phyloP scores from a whole-genome alignment of 305 asterid genomes.

The Ajuga reptans region DNA sequence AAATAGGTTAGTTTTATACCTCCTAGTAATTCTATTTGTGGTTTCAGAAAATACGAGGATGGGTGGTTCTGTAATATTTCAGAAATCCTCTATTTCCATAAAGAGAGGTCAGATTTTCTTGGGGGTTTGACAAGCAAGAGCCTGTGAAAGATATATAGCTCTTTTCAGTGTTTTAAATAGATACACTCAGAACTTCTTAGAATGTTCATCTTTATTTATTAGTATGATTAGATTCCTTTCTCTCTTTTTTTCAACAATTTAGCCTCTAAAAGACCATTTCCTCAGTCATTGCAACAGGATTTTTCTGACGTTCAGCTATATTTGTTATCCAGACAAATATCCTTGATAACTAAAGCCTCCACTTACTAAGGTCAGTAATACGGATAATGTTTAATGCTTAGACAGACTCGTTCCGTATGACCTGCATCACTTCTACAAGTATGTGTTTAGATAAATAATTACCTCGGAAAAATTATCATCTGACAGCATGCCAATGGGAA shows the following conservation, averaged over 20 bases:
- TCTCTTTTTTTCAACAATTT: background rate
- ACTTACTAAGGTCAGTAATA: background rate
- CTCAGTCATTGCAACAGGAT: background rate
- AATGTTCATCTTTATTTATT: background rate
- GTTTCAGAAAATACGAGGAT: background rate
- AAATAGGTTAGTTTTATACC: too few relatives aligned
- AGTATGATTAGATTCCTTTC: background rate
- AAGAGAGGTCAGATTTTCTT: background rate
- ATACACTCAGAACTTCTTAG: background rate
- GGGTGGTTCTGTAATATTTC: background rate
- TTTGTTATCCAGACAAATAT: background rate
- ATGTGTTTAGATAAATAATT: conserved; percentile 19
- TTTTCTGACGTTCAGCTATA: background rate
- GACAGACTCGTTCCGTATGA: conserved; percentile 1
- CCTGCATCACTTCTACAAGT: conserved; percentile 3
- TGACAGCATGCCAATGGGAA: conserved; percentile 49
- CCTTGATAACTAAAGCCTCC: background rate
- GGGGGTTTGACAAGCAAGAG: background rate
- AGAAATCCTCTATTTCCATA: background rate
- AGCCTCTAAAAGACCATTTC: background rate
- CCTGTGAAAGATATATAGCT: background rate
- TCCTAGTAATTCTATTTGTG: too few relatives aligned
- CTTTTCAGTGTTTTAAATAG: background rate
- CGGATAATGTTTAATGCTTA: conserved; percentile 7
- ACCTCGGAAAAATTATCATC: conserved; percentile 74